A percentile compares a stretch with the other conserved stretches of the same genome.
Evolutionary conservation across 2,329 filamentous ascomycete species (phyloP).

Genomic region (Colletotrichum cuscutae): DNA sequence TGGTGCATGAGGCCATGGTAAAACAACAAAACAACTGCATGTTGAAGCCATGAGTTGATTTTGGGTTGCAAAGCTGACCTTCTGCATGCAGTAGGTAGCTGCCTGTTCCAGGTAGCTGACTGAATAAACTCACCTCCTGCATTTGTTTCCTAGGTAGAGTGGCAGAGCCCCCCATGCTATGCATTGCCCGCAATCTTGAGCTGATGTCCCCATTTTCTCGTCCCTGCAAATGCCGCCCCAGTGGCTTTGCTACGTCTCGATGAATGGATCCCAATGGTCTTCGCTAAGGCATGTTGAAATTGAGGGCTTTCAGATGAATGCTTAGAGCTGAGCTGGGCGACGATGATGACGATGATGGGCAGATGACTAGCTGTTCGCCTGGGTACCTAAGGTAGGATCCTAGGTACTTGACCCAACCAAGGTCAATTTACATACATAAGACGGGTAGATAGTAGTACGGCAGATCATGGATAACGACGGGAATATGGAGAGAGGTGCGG

Average conservation of each 20-base stretch:
- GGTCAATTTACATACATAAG: not conserved
- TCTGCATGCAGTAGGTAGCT: conserved; percentile 11
- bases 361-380: not conserved
- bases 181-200: not conserved
- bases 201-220: conserved; percentile 5
- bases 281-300: conserved; percentile 26
- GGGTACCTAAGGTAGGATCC: not conserved
- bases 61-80: not conserved
- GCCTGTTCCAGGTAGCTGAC: not conserved
- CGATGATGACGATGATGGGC: conserved; percentile 4
- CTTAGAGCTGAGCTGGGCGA: conserved; percentile 13
- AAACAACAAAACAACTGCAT: conserved; percentile 28
- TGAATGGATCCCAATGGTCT: conserved; percentile 2
- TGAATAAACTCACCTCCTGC: not conserved
- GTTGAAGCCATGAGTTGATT: not conserved
- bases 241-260: conserved; percentile 13
- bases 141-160: not conserved
- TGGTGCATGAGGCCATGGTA: conserved; percentile 24
- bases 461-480: not conserved
- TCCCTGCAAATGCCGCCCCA: conserved; percentile 15
- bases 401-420: not conserved
- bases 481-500: not conserved
- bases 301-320: conserved; percentile 19
- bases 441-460: not conserved
- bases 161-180: not conserved